Percentiles rank a stretch among this genome's conserved stretches.
These are phyloP conservation scores for Colletotrichum sp. DNA, from an alignment of 2,329 filamentous ascomycete genomes.

Conservation along the genomic window DNA sequence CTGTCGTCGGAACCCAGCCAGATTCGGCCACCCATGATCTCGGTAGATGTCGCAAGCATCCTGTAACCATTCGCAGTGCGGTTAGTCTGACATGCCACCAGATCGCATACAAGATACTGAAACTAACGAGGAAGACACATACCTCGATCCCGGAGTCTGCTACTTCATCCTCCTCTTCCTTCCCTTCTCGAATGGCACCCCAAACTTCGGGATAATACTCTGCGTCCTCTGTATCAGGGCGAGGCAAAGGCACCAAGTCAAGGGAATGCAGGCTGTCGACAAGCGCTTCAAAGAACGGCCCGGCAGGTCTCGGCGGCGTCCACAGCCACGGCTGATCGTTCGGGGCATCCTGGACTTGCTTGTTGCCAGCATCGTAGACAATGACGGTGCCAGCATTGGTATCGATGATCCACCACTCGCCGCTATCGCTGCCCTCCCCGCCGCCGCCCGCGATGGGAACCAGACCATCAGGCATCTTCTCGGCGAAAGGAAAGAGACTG, in stretches of 20 bases:
- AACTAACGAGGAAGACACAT: not conserved
- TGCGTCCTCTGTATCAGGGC: not conserved
- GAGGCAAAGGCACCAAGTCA: not conserved
- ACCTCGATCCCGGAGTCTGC: not conserved
- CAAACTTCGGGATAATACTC: not conserved
- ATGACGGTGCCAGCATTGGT: not conserved
- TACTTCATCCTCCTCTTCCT: rapidly evolving
- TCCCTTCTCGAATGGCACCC: not conserved
- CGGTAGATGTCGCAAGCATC: not conserved
- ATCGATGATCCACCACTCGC: not conserved
- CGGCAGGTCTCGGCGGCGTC: not conserved
- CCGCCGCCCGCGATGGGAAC: not conserved
- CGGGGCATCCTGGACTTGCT: not conserved
- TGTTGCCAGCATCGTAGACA: not conserved
- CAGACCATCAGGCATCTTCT: not conserved
- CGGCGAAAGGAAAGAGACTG: not conserved
- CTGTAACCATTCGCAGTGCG: not conserved
- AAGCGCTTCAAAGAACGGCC: not conserved
- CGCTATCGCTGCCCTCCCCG: not conserved
- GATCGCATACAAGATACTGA: rapidly evolving
- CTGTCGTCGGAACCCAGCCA: not conserved
- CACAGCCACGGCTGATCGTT: not conserved
- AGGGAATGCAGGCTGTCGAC: not conserved
- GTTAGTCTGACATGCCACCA: not conserved
- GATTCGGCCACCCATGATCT: not conserved